Evolutionary conservation across 1,284 basidiomycete genomes (phyloP).

Genomic region (Sporisorium sorghi): DNA sequence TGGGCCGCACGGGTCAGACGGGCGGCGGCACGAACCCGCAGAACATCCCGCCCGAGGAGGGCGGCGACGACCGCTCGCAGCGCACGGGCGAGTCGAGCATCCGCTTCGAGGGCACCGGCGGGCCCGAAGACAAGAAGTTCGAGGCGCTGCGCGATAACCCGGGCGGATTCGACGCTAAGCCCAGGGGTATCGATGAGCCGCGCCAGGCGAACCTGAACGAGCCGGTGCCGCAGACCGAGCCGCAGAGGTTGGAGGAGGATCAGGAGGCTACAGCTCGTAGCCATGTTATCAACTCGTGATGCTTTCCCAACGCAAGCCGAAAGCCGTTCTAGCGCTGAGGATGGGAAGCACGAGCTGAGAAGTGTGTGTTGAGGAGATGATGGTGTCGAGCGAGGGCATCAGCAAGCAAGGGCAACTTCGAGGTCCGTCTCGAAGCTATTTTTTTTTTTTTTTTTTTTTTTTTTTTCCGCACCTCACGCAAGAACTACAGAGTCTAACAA

Average conservation of each 20-base stretch:
- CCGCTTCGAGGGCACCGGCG: constrained; percentile 57
- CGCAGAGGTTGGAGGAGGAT: constrained; percentile 54
- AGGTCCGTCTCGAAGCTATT: too few species aligned
- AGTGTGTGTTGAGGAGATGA: too few species aligned
- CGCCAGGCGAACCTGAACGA: constrained; percentile 50
- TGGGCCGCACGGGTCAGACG: constrained; percentile 56
- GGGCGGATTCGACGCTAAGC: constrained; percentile 50
- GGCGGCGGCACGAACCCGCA: constrained; percentile 59
- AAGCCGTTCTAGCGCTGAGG: not conserved
- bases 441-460: too few species aligned
- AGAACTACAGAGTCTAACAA: too few species aligned
- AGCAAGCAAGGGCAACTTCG: too few species aligned
- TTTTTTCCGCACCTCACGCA: too few species aligned
- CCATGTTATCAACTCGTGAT: constrained; percentile 51
- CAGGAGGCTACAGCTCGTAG: constrained; percentile 50
- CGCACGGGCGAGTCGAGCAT: constrained; percentile 53
- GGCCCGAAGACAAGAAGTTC: constrained; percentile 57
- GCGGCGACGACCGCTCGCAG: constrained; percentile 51
- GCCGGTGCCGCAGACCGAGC: constrained; percentile 50
- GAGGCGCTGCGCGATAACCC: constrained; percentile 54
- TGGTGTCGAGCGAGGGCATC: too few species aligned
- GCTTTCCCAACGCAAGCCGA: not conserved
- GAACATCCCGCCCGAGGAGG: constrained; percentile 60
- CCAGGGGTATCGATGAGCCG: constrained; percentile 45
- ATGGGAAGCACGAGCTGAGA: too few species aligned